Conservation (phyloP, 2,329 filamentous ascomycete genomes). For the Grosmannia penicillata region DNA sequence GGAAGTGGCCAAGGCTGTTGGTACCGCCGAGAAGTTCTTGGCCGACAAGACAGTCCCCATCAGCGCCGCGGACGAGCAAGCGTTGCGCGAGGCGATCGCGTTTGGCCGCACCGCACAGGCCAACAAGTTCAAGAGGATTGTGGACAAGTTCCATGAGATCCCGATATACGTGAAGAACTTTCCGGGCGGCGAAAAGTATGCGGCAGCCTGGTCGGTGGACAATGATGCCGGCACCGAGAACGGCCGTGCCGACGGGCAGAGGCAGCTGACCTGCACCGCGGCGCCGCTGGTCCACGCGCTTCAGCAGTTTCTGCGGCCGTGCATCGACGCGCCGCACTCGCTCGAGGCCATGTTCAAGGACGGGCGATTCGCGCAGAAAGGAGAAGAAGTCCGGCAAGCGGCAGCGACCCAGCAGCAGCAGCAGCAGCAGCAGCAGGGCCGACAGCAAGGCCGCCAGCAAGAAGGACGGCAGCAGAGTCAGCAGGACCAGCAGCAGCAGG, state of each 20-base stretch:
- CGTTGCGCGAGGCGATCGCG: conserved; percentile 50
- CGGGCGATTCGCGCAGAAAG: conserved; percentile 23
- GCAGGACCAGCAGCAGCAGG: not conserved
- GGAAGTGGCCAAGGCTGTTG: conserved; percentile 49
- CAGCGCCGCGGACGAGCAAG: conserved; percentile 39
- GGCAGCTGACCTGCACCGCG: conserved; percentile 26
- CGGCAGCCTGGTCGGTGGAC: conserved; percentile 52
- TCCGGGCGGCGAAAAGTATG: conserved; percentile 37
- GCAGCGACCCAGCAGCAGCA: conserved; percentile 14
- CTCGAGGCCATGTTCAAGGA: conserved; percentile 33
- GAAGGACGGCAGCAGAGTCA: conserved; percentile 2
- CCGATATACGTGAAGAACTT: conserved; percentile 58
- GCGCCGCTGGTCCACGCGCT: conserved; percentile 34
- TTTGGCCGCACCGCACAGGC: conserved; percentile 44
- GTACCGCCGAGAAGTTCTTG: conserved; percentile 55
- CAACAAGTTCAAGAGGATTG: conserved; percentile 49
- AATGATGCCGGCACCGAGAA: not conserved
- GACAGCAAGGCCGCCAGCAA: not conserved
- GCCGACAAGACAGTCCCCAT: conserved; percentile 44
- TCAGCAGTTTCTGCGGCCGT: conserved; percentile 35
- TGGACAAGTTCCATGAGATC: conserved; percentile 61
- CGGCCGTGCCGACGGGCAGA: conserved; percentile 16
- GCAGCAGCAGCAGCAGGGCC: not conserved
- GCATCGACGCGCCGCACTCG: conserved; percentile 25
- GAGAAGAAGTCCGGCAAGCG: conserved; percentile 12